These are phyloP conservation scores for Mycena indigotica DNA, from an alignment of 768 basidiomycete genomes.

Conservation along the genomic window DNA sequence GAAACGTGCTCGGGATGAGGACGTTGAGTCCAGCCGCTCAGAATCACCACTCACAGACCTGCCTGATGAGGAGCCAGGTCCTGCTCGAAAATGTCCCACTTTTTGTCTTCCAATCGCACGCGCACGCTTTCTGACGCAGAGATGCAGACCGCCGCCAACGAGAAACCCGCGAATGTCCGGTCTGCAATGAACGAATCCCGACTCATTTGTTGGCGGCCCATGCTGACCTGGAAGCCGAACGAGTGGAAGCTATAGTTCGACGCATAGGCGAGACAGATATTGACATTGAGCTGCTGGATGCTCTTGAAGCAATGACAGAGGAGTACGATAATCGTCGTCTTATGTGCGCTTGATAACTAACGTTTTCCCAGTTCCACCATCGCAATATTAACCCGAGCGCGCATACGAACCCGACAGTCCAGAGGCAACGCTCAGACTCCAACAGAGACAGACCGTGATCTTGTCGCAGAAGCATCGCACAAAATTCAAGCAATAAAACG, in stretches of 20 bases:
- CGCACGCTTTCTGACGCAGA: neutral
- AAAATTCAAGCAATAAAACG: constrained; percentile 65
- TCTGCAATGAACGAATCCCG: constrained; percentile 73
- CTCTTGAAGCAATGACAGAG: constrained; percentile 30
- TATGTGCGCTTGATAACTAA: neutral
- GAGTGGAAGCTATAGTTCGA: constrained; percentile 67
- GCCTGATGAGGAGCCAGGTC: constrained; percentile 32
- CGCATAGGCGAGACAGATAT: constrained; percentile 64
- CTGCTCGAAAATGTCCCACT: constrained; percentile 49
- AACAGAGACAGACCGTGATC: constrained; percentile 19
- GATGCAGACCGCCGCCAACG: constrained; percentile 51
- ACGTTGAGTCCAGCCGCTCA: constrained; percentile 24
- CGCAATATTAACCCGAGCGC: constrained; percentile 43
- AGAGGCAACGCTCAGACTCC: constrained; percentile 26
- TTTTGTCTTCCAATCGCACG: neutral
- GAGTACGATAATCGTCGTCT: constrained; percentile 42
- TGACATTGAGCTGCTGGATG: constrained; percentile 51
- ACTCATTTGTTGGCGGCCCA: constrained; percentile 70
- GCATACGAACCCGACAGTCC: constrained; percentile 43
- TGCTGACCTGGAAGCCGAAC: constrained; percentile 63
- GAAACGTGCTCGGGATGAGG: constrained; percentile 46
- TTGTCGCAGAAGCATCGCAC: constrained; percentile 49
- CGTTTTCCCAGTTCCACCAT: constrained; percentile 27
- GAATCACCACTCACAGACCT: constrained; percentile 12
- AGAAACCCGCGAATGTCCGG: constrained; percentile 74